Evolutionary conservation across 2,329 filamentous ascomycete genomes (phyloP), one percentile per base, ranked within the genome.

Genomic region (Claviceps purpurea): DNA sequence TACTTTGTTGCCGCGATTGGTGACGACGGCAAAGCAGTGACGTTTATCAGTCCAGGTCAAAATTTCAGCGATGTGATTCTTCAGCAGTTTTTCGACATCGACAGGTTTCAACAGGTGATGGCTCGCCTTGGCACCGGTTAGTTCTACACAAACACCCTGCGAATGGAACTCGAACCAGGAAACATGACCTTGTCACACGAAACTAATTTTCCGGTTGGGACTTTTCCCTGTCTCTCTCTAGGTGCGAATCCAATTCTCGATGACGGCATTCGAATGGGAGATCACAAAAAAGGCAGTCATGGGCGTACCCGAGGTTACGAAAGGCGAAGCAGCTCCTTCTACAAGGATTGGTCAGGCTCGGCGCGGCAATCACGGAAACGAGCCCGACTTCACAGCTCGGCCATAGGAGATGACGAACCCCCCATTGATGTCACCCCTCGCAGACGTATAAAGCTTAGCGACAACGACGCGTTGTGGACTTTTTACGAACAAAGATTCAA

Each of bases 401-500:
- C 59, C 11, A 67, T 70, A 30, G 65, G 65, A 4, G 72, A 74
- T 10, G 71, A 73, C 10, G 70, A 71, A 14, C 59, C 65, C 2
- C 65, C 70, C 3, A 66, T 70, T 51, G 63, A 69, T 3, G 60
- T 70, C 2, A 62, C 68, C 2, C 61, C 69, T 0, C 74, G 69
- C 50, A 71, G 64, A 46, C 64, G 68, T 1, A 70, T 85, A 44
- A 69, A 66, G 42, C 75, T 85, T 46, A 72, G 75, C 20, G 74
- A 84, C 54, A 63, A 70, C 1, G 65, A 73, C 2, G 74, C 74
- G 1, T 70, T 85, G 1, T 76, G 75, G 67, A 70, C 70, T 8
- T 82, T 83, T 56, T 84, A 85, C 57, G 71, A 77, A 47, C 72
- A 75, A 42, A 70, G 79, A 1, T 81, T 88, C 61, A 79, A 77